Conservation (phyloP, 495 filamentous ascomycete species). For the Hyaloscypha finlandica region DNA sequence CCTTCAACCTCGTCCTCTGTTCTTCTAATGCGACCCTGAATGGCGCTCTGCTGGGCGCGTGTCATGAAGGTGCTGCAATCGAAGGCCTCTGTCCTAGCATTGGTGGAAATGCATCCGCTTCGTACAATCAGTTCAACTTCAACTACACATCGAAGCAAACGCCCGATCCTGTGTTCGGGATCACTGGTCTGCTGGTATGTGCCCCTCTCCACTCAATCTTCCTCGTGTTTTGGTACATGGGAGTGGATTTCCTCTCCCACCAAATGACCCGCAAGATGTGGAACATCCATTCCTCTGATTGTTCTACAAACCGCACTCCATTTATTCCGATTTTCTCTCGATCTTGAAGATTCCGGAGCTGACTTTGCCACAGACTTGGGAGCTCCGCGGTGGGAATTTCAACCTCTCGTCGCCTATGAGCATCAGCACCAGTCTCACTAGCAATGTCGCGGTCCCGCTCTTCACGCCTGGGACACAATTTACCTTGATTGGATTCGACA, state of each 20-base stretch:
- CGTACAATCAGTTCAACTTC: slow-evolving; percentile 44
- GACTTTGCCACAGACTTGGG: slow-evolving; percentile 33
- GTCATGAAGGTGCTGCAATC: slow-evolving; percentile 57
- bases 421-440: slow-evolving; percentile 42
- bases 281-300: too few relatives aligned
- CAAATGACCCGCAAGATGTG: too few relatives aligned
- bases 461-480: slow-evolving; percentile 39
- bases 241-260: too few relatives aligned
- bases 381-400: slow-evolving; percentile 38
- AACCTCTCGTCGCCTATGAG: slow-evolving; percentile 41
- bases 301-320: too few relatives aligned
- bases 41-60: slow-evolving; percentile 45
- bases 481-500: slow-evolving; percentile 47
- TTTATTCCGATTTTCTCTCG: too few relatives aligned
- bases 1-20: slow-evolving; percentile 44
- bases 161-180: slow-evolving; percentile 13
- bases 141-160: slow-evolving; percentile 28
- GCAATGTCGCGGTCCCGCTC: slow-evolving; percentile 54
- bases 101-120: slow-evolving; percentile 16
- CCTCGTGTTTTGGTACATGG: not conserved
- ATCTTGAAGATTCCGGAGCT: not conserved
- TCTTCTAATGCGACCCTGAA: slow-evolving; percentile 30
- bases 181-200: slow-evolving; percentile 32
- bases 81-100: slow-evolving; percentile 50
- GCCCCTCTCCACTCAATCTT: not conserved